phyloP scores from a whole-genome alignment of 306 rosid species.

The Parietaria judaica region DNA sequence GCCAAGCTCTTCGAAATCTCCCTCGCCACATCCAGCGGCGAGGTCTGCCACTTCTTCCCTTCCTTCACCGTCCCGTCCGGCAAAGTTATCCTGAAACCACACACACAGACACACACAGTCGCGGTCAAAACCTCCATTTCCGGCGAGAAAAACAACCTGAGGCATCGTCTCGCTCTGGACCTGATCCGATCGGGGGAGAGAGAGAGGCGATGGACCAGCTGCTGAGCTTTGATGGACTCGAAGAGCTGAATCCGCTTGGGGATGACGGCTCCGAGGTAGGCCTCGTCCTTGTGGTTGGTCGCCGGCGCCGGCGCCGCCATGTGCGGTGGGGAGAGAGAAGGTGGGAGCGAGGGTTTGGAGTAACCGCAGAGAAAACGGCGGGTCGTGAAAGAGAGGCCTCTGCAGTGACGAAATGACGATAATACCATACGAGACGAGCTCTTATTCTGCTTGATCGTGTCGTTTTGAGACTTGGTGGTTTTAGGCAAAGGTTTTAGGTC shows the following conservation, averaged over 20 bases:
- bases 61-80: constrained; percentile 63
- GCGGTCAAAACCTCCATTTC: background rate
- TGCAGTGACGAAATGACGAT: constrained; percentile 5
- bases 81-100: constrained; percentile 49
- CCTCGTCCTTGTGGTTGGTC: constrained; percentile 50
- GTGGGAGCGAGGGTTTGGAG: constrained; percentile 9
- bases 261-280: constrained; percentile 44
- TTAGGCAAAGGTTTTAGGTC: constrained; percentile 5
- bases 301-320: constrained; percentile 29
- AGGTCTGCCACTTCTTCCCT: constrained; percentile 62
- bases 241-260: constrained; percentile 62
- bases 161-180: constrained; percentile 12
- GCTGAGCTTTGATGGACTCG: constrained; percentile 42
- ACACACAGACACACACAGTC: background rate
- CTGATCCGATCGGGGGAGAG: constrained; percentile 72
- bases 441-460: background rate
- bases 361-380: constrained; percentile 28
- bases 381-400: constrained; percentile 6
- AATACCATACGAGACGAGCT: constrained; percentile 20
- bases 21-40: constrained; percentile 71
- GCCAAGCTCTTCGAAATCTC: constrained; percentile 79
- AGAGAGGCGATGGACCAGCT: constrained; percentile 31
- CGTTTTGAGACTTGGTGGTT: background rate
- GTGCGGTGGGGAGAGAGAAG: constrained; percentile 14
- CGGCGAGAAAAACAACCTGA: no score